Percentiles rank a stretch among this genome's conserved stretches.
Evolutionary conservation across 1,139 yeast species (phyloP).

Genomic region (Yamadazyma atlantica): DNA sequence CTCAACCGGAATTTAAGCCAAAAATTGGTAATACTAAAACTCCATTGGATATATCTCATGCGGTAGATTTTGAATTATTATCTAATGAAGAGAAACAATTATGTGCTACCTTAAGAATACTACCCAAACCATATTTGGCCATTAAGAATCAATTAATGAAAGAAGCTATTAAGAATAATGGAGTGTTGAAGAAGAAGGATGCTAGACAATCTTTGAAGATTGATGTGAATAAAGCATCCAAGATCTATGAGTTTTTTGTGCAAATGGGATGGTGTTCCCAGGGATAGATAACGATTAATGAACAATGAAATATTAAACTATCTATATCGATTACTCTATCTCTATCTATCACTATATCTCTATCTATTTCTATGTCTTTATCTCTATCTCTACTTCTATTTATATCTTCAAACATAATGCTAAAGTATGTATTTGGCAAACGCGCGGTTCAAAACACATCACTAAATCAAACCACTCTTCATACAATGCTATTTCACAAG

Average conservation of each 20-base stretch:
- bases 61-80: constrained; percentile 79
- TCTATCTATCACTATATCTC: too few species aligned
- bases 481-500: neutral
- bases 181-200: constrained; percentile 75
- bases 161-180: constrained; percentile 84
- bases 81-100: constrained; percentile 84
- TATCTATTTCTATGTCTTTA: too few species aligned
- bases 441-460: too few species aligned
- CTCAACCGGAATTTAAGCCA: constrained; percentile 43
- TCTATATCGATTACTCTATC: too few species aligned
- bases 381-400: too few species aligned
- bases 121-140: constrained; percentile 92
- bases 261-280: constrained; percentile 81
- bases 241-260: constrained; percentile 88
- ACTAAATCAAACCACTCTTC: too few species aligned
- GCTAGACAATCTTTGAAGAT: constrained; percentile 81
- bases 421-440: too few species aligned
- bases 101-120: constrained; percentile 78
- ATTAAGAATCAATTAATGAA: constrained; percentile 90
- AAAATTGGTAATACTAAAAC: constrained; percentile 42
- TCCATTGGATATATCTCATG: constrained; percentile 73
- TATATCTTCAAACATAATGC: too few species aligned
- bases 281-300: constrained; percentile 22
- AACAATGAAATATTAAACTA: too few species aligned
- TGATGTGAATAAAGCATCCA: constrained; percentile 82